Base-by-base conservation (phyloP, 768 basidiomycete species). In the Rubroboletus satanas region DNA sequence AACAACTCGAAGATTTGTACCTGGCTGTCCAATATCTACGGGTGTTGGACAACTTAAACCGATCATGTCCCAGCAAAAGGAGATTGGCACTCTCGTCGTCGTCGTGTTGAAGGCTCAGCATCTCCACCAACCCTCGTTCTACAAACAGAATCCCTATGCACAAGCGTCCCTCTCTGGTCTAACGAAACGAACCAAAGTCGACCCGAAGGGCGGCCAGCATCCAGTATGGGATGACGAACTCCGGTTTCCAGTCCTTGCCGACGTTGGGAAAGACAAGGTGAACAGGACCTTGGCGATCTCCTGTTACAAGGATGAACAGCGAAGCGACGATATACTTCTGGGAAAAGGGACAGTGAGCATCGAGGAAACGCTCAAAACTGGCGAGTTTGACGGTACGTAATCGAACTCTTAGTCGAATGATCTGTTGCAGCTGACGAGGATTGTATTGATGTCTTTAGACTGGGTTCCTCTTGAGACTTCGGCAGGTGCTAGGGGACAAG, bases 161-260 rank as follows among this genome's bases (percentile, higher is more conserved):
- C 79, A 87, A 59, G 76, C 83, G 7, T 73, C 76, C 3, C 71
- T 94, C 54, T 71, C 75, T 69, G 83, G 84, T 37, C 74, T 74
- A 17, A 84, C 80, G 49, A 83, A 89, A 65, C 80, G 81, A 54
- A 93, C 92, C 0, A 76, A 81, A 50, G 79, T 85, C 55, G 88
- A 92, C 63, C 77, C 84, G 60, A 92, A 87, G 66, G 94, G 94
- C 3, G 95, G 95, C 0, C 95, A 98, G 66, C 88, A 91, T 70
- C 95, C 95, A 2, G 82, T 86, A 55, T 98, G 94, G 93, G 94
- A 97, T 66, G 84, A 84, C 33, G 93, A 97, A 70, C 70, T 95
- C 49, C 83, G 92, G 41, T 85, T 93, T 68, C 79, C 85, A 6
- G 77, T 98, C 45, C 68, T 80, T 61, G 83, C 82, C 62, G 79